phyloP scores from a whole-genome alignment of 2,329 filamentous ascomycete genomes.

The Paecilomyces variotii region DNA sequence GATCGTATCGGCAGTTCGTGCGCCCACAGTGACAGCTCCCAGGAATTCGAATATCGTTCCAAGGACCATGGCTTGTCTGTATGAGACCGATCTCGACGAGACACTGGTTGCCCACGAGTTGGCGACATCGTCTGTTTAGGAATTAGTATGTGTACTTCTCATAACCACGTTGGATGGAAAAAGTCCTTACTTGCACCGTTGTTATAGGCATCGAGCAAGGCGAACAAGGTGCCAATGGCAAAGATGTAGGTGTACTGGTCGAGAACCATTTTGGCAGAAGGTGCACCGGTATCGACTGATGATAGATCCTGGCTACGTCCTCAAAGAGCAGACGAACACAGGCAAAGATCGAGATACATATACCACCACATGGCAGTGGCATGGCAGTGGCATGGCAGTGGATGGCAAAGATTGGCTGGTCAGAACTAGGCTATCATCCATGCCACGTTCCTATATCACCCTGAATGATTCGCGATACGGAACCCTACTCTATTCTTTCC shows the following conservation, averaged over 20 bases:
- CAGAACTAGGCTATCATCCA: no score
- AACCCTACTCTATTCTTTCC: no score
- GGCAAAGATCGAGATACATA: no score
- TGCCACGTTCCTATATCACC: no score
- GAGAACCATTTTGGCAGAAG: slow-evolving; percentile 46
- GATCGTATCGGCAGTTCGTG: slow-evolving; percentile 66
- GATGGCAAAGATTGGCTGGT: no score
- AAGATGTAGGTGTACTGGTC: slow-evolving; percentile 63
- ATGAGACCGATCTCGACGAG: slow-evolving; percentile 67
- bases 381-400: no score
- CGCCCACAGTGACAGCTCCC: slow-evolving; percentile 59
- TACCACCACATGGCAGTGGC: no score
- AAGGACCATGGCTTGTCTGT: slow-evolving; percentile 60
- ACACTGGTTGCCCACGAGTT: slow-evolving; percentile 77
- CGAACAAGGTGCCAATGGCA: slow-evolving; percentile 67
- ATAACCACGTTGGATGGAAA: not conserved
- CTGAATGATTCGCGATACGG: no score
- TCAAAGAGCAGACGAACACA: no score
- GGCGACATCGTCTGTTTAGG: slow-evolving; percentile 63
- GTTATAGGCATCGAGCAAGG: slow-evolving; percentile 69
- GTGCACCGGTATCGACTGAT: not conserved
- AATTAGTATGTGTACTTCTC: slow-evolving; percentile 7
- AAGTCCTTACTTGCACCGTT: slow-evolving; percentile 63
- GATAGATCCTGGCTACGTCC: not conserved
- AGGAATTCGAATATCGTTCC: slow-evolving; percentile 60